Evolutionary conservation across 2,329 filamentous ascomycete genomes (phyloP), one percentile per base, ranked within the genome.

Genomic region (Diplodia mutila): DNA sequence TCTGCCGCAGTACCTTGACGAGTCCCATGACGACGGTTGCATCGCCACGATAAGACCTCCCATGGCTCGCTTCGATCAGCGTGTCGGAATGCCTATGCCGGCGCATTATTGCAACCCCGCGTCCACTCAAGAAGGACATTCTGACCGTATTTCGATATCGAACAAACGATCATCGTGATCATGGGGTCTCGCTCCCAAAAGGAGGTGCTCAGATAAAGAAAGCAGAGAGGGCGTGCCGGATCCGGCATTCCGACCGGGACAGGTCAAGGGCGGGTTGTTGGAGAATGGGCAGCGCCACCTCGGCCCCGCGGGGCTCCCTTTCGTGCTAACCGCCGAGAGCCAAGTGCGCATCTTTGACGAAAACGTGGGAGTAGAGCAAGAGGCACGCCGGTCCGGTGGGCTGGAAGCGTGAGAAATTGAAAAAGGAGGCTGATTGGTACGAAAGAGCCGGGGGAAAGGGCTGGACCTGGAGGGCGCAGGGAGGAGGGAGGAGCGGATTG

Each of bases 91-190:
- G 16, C 39, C 39, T 46, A 46, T n/a, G 39, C 39, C n/a, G 42
- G 42, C 42, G 42, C 6, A 9, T 4, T 21, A 9, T 4, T 21
- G 8, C 42, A 21, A 21, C 42, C 42, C 42, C n/a, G 18, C 16
- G 14, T n/a, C 18, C 29, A n/a, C n/a, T n/a, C n/a, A 32, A 8
- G 7, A 21, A 46, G 8, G 42, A 14, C 4, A n/a, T 4, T 1
- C 18, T 21, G 42, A 18, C 8, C 18, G n/a, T 8, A 46, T 21
- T 46, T 7, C 42, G 42, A 46, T 46, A 46, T 46, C 42, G n/a
- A 46, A 11, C 42, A 54, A 61, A 59, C 57, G 42, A 32, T 9
- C 39, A 61, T 49, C 57, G 57, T 49, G 39, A 23, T 16, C 21
- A 23, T n/a, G 25, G 29, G 16, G 8, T 42, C 37, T 27, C 12